phyloP scores from a whole-genome alignment of 2,329 filamentous ascomycete species.

The Xylaria sp. region DNA sequence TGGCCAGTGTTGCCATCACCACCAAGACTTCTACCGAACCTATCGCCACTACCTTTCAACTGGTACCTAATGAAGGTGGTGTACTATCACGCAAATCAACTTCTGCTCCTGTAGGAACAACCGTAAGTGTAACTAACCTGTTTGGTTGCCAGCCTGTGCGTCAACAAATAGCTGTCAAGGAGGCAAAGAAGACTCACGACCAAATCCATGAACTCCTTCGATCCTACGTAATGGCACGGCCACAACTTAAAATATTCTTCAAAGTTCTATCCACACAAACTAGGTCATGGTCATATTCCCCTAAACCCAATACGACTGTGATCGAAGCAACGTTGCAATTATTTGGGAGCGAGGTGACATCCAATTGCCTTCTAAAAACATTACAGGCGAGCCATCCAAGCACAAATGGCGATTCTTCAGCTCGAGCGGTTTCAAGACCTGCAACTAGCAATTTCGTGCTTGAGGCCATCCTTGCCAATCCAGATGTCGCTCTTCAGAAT shows the following conservation, averaged over 20 bases:
- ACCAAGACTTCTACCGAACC: slow-evolving; percentile 71
- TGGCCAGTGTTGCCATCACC: slow-evolving; percentile 69
- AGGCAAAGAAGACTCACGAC: slow-evolving; percentile 64
- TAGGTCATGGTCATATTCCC: slow-evolving; percentile 70
- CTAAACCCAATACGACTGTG: slow-evolving; percentile 58
- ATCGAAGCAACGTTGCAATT: slow-evolving; percentile 71
- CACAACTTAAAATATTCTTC: slow-evolving; percentile 68
- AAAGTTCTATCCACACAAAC: slow-evolving; percentile 65
- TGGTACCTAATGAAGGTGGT: slow-evolving; percentile 57
- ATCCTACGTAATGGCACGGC: slow-evolving; percentile 73
- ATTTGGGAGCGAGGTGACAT: slow-evolving; percentile 66
- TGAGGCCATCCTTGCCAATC: slow-evolving; percentile 67
- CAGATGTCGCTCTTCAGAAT: slow-evolving; percentile 56
- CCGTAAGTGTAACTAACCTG: slow-evolving; percentile 68
- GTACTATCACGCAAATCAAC: slow-evolving; percentile 50
- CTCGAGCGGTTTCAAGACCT: not conserved
- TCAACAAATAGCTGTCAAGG: slow-evolving; percentile 65
- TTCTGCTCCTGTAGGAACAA: slow-evolving; percentile 74
- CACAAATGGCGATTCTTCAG: slow-evolving; percentile 30
- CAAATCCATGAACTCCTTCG: slow-evolving; percentile 70
- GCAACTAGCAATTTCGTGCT: slow-evolving; percentile 55
- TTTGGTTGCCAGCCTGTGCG: slow-evolving; percentile 72
- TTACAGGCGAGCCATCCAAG: slow-evolving; percentile 27
- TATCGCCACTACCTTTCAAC: slow-evolving; percentile 62
- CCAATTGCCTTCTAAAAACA: slow-evolving; percentile 61